Percentiles rank a stretch among this genome's conserved stretches.
These are phyloP conservation scores for Mikania micrantha DNA, from an alignment of 129 eudicot genomes.

Conservation along the genomic window DNA sequence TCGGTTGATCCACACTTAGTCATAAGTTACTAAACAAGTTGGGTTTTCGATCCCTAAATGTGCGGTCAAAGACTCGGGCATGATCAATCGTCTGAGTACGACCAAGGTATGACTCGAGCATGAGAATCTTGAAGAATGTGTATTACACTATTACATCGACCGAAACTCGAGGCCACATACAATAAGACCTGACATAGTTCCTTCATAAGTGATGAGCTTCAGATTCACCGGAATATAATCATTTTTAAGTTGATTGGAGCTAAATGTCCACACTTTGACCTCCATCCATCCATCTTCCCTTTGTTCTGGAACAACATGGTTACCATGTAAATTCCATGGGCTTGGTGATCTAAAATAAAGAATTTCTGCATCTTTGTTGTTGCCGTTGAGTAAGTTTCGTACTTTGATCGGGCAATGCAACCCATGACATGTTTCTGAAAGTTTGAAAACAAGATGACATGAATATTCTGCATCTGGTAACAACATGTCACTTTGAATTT, in stretches of 20 bases:
- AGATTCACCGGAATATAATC: neutral
- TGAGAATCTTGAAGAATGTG: too few relatives aligned
- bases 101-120: too few relatives aligned
- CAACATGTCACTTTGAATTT: neutral
- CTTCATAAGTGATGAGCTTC: neutral
- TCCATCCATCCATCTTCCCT: slow-evolving; percentile 11
- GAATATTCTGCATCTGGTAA: neutral
- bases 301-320: neutral
- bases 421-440: slow-evolving; percentile 5
- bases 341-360: slow-evolving; percentile 4
- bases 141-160: neutral
- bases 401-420: slow-evolving; percentile 3
- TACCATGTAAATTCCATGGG: neutral
- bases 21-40: too few relatives aligned
- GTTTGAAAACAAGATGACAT: neutral
- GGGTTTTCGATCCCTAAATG: too few relatives aligned
- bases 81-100: too few relatives aligned
- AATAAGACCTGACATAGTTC: neutral
- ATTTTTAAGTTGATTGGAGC: neutral
- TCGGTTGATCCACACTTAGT: too few relatives aligned
- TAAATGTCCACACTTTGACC: neutral
- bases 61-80: too few relatives aligned
- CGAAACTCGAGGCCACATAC: neutral
- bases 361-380: neutral
- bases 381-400: neutral